These are phyloP conservation scores for Tetradesmus lagerheimii DNA, from an alignment of 139 green algal genomes.

Conservation along the genomic window DNA sequence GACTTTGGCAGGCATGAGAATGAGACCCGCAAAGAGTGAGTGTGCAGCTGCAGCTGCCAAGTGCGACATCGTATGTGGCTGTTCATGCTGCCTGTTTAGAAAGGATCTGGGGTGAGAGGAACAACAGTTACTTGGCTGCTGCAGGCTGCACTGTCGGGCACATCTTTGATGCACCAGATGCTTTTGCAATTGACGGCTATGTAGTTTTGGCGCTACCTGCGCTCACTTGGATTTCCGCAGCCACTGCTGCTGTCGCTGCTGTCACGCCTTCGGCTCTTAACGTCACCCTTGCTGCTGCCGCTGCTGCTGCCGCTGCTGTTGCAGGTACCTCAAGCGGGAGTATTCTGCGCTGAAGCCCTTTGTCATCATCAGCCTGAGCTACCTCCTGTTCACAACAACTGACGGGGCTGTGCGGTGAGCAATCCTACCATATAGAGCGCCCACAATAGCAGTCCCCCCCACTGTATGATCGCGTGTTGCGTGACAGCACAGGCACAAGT, in stretches of 20 bases:
- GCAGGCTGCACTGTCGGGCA: too few species aligned
- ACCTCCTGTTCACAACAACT: constrained; percentile 88
- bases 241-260: neutral
- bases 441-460: too few species aligned
- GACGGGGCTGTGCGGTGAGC: constrained; percentile 72
- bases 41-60: neutral
- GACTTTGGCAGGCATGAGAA: constrained; percentile 42
- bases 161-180: too few species aligned
- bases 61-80: too few species aligned
- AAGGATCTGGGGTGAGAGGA: too few species aligned
- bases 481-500: too few species aligned
- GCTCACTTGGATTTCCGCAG: neutral
- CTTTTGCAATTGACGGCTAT: too few species aligned
- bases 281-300: neutral
- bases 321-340: constrained; percentile 47
- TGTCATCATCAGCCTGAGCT: constrained; percentile 83
- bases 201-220: too few species aligned
- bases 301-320: neutral
- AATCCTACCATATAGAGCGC: neutral
- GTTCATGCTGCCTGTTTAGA: too few species aligned
- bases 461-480: too few species aligned
- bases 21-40: constrained; percentile 41
- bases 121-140: too few species aligned
- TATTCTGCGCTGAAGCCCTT: constrained; percentile 79
- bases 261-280: too few species aligned